phyloP scores from a whole-genome alignment of 768 basidiomycete genomes.

The Amanita molliuscula region DNA sequence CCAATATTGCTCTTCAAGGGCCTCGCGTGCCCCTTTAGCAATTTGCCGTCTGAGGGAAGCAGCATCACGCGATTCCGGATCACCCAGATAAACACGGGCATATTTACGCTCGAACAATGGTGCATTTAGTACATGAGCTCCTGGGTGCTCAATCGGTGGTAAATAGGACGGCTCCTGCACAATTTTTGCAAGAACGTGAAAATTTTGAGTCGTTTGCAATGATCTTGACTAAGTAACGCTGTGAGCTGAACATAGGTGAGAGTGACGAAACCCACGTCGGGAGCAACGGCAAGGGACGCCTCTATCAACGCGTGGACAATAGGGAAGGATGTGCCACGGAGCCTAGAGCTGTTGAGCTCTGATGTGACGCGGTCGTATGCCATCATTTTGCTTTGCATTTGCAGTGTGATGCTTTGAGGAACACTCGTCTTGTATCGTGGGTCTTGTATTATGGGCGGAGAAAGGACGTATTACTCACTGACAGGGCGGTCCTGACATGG shows the following conservation, averaged over 20 bases:
- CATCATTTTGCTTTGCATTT: conserved; percentile 95
- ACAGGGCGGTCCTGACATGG: conserved; percentile 43
- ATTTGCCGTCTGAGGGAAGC: conserved; percentile 60
- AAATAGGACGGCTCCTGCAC: conserved; percentile 67
- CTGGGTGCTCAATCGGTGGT: conserved; percentile 68
- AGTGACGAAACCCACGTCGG: conserved; percentile 36
- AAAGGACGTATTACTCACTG: conserved; percentile 26
- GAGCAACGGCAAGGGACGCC: conserved; percentile 48
- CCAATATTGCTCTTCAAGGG: conserved; percentile 86
- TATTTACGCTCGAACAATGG: conserved; percentile 76
- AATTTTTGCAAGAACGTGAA: conserved; percentile 68
- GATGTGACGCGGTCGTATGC: conserved; percentile 79
- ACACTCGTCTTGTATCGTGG: conserved; percentile 18
- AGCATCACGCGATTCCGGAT: conserved; percentile 55
- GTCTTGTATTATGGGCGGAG: neutral
- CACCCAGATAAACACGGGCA: conserved; percentile 68
- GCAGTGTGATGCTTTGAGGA: conserved; percentile 50
- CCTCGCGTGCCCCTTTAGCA: conserved; percentile 65
- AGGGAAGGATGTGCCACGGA: conserved; percentile 65
- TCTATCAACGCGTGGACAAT: conserved; percentile 64
- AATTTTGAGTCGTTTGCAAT: conserved; percentile 57
- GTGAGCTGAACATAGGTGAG: neutral
- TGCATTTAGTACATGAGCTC: conserved; percentile 75
- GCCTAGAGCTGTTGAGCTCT: conserved; percentile 65
- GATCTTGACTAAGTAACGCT: conserved; percentile 28